Percentiles rank a stretch among this genome's conserved stretches.
phyloP scores from a whole-genome alignment of 306 rosid species.

The Nissolia schottii region DNA sequence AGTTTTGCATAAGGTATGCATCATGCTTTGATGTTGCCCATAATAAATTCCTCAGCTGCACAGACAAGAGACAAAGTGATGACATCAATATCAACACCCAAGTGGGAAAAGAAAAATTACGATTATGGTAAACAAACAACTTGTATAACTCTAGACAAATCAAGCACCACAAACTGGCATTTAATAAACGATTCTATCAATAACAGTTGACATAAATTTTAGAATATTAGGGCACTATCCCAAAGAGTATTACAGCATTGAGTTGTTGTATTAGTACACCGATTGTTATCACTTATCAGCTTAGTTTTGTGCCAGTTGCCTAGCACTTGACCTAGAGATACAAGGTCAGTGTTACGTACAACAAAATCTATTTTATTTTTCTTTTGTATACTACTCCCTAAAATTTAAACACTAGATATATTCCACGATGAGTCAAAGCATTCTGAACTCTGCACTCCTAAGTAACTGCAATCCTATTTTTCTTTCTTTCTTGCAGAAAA shows the following conservation, averaged over 20 bases:
- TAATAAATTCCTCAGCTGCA: constrained; percentile 84
- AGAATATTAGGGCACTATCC: background rate
- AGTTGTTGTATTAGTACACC: background rate
- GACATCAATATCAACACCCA: constrained; percentile 25
- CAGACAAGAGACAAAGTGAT: constrained; percentile 18
- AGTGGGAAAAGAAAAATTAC: background rate
- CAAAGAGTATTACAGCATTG: background rate
- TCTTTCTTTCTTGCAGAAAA: background rate
- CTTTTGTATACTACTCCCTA: background rate
- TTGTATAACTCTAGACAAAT: background rate
- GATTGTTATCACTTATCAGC: background rate
- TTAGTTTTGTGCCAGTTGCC: background rate
- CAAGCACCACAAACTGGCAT: constrained; percentile 5
- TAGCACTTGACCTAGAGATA: constrained; percentile 1
- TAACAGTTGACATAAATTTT: background rate
- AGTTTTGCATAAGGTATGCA: constrained; percentile 90
- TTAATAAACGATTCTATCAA: background rate
- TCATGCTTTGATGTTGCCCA: constrained; percentile 98
- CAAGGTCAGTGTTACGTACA: background rate
- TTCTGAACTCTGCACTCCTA: background rate
- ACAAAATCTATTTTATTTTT: background rate
- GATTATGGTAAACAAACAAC: background rate
- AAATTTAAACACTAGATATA: background rate
- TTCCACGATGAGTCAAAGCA: background rate
- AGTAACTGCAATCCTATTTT: background rate